phyloP scores from a whole-genome alignment of 352 stramenopile species.

The Globisporangium abappressorium region DNA sequence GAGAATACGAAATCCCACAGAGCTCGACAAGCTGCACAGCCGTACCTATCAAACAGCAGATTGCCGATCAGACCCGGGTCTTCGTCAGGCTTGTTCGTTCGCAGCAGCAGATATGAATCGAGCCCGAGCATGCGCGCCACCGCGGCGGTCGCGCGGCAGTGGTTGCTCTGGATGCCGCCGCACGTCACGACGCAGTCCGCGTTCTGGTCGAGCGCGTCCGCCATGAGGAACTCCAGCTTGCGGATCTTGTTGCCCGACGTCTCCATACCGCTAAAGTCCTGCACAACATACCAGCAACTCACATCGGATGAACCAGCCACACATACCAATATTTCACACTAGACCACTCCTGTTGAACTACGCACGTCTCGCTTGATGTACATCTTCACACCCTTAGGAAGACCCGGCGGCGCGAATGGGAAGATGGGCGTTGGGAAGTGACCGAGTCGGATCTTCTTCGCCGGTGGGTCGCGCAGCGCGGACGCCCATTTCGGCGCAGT shows the following conservation, averaged over 20 bases:
- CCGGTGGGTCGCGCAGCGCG: slow-evolving; percentile 40
- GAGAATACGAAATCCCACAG: too few species aligned
- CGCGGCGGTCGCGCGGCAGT: slow-evolving; percentile 87
- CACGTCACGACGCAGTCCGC: slow-evolving; percentile 91
- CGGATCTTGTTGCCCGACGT: slow-evolving; percentile 95
- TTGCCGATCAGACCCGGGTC: slow-evolving; percentile 73
- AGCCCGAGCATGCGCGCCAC: slow-evolving; percentile 88
- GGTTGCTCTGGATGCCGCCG: slow-evolving; percentile 93
- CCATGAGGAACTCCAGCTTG: slow-evolving; percentile 94
- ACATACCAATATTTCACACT: neutral
- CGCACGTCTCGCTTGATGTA: slow-evolving; percentile 83
- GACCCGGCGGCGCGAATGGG: slow-evolving; percentile 60
- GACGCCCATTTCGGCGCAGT: slow-evolving; percentile 54
- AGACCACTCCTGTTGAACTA: neutral
- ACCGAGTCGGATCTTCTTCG: slow-evolving; percentile 52
- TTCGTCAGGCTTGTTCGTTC: slow-evolving; percentile 71
- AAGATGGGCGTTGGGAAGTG: slow-evolving; percentile 84
- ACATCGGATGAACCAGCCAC: neutral
- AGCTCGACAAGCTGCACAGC: too few species aligned
- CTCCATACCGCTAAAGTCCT: slow-evolving; percentile 89
- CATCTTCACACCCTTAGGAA: slow-evolving; percentile 67
- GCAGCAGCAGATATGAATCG: slow-evolving; percentile 90
- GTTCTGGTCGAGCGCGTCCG: slow-evolving; percentile 82
- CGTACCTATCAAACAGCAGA: slow-evolving; percentile 67
- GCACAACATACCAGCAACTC: neutral